Conservation (phyloP, 2,329 filamentous ascomycete genomes). For the Epichloe hybrida region DNA sequence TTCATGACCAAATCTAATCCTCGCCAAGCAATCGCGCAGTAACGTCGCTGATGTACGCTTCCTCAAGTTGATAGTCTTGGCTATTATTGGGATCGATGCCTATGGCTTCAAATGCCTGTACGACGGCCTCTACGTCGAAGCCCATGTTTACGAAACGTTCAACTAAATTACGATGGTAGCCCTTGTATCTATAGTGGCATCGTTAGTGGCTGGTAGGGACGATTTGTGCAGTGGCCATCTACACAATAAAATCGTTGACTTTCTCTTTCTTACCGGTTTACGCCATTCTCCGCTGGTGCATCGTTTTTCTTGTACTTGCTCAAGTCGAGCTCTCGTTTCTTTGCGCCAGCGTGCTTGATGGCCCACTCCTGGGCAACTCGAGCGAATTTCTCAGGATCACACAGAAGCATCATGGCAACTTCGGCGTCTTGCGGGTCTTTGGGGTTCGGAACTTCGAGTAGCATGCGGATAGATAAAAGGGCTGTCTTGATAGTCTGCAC, state of each 20-base stretch:
- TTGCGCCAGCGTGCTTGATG: constrained; percentile 67
- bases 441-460: constrained; percentile 86
- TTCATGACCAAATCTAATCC: constrained; percentile 35
- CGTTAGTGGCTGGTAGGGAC: not conserved
- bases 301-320: constrained; percentile 25
- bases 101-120: constrained; percentile 68
- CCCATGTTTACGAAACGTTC: constrained; percentile 83
- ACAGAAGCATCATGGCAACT: constrained; percentile 80
- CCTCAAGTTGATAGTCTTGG: constrained; percentile 73
- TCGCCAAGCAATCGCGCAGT: constrained; percentile 77
- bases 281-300: constrained; percentile 7
- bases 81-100: constrained; percentile 70
- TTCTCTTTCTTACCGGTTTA: constrained; percentile 15
- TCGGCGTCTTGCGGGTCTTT: constrained; percentile 95
- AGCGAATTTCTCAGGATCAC: constrained; percentile 65
- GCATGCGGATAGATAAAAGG: constrained; percentile 80
- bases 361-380: constrained; percentile 84
- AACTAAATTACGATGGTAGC: constrained; percentile 74
- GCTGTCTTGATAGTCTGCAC: constrained; percentile 94
- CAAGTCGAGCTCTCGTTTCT: constrained; percentile 27
- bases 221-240: not conserved
- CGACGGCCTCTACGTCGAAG: constrained; percentile 76
- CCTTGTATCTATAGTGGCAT: constrained; percentile 50
- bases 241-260: not conserved
- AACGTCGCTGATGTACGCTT: constrained; percentile 81